Evolutionary conservation across 345 rosid species (phyloP).

Genomic region (Eucalyptus rudis): DNA sequence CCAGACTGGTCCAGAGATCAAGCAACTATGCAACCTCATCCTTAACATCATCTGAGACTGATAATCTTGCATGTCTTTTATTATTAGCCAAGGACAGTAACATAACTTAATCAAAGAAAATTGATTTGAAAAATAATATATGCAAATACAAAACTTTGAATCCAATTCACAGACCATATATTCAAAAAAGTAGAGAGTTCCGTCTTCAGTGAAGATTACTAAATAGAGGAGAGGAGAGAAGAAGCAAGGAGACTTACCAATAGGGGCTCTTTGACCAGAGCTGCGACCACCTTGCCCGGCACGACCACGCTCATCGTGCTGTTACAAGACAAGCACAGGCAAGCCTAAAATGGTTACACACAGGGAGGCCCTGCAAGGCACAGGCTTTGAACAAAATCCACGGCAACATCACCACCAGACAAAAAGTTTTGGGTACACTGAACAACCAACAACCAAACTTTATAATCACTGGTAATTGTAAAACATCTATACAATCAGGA

Average conservation of each 20-base stretch:
- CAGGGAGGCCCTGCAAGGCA: constrained; percentile 37
- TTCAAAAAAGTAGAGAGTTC: background rate
- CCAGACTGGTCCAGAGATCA: background rate
- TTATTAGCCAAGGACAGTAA: background rate
- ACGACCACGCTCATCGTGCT: constrained; percentile 76
- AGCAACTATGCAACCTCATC: background rate
- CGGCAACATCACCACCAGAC: constrained; percentile 33
- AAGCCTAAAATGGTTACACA: constrained; percentile 70
- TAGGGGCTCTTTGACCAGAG: constrained; percentile 27
- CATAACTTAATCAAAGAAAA: background rate
- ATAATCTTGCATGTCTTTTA: background rate
- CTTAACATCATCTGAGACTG: background rate
- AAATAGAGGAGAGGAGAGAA: background rate
- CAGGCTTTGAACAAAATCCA: constrained; percentile 32
- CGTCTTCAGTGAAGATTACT: background rate
- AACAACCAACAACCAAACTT: constrained; percentile 13
- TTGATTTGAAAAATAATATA: background rate
- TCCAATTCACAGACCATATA: background rate
- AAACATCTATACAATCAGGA: background rate
- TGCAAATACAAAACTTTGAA: background rate
- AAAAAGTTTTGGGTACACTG: constrained; percentile 26
- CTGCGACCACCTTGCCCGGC: constrained; percentile 56
- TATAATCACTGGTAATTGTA: background rate
- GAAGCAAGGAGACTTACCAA: constrained; percentile 22
- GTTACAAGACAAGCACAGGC: constrained; percentile 78